phyloP scores from a whole-genome alignment of 176 grass and related monocot genomes.

The bread wheat (Triticum aestivum) region DNA sequence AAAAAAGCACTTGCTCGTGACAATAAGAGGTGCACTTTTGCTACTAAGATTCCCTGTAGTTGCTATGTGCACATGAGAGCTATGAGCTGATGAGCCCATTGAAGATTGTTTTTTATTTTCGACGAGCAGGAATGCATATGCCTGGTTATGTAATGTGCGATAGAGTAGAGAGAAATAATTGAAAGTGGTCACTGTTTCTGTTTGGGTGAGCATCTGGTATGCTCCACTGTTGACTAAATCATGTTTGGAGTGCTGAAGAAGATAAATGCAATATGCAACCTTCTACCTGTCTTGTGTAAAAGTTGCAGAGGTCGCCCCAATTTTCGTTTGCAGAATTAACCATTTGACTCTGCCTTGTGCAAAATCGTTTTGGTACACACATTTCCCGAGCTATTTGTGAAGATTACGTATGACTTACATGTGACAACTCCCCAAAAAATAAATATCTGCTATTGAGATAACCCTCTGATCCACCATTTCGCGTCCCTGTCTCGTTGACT shows the following conservation, averaged over 20 bases:
- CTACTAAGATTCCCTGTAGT: not conserved
- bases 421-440: too few species aligned
- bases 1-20: not conserved
- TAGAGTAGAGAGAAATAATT: not conserved
- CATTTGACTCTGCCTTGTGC: not conserved
- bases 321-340: not conserved
- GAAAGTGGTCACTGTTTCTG: not conserved
- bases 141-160: not conserved
- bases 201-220: not conserved
- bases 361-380: not conserved
- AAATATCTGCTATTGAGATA: not conserved
- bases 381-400: not conserved
- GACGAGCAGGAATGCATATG: not conserved
- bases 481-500: not conserved
- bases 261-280: not conserved
- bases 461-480: not conserved
- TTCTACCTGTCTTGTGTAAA: not conserved
- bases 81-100: not conserved
- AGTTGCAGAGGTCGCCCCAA: not conserved
- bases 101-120: not conserved
- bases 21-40: conserved; percentile 30
- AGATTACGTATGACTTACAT: not conserved
- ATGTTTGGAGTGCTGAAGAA: conserved; percentile 1
- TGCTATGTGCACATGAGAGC: conserved; percentile 8
- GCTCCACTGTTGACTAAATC: not conserved